Percentiles rank a stretch among this genome's conserved stretches.
phyloP scores from a whole-genome alignment of 805 yeast species.

The Lachancea fermentati region DNA sequence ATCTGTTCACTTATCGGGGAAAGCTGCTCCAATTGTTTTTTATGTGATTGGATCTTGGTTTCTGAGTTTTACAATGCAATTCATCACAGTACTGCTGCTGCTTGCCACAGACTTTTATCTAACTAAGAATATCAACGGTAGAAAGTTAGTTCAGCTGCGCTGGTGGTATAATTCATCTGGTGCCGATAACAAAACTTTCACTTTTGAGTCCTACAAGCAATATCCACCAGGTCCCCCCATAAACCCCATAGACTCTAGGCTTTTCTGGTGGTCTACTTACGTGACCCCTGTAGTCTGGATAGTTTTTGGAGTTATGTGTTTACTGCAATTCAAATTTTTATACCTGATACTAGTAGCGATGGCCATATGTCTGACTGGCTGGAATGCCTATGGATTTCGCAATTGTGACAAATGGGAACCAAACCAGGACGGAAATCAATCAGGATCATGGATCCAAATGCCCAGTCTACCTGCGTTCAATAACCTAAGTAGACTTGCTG shows the following conservation, averaged over 20 bases:
- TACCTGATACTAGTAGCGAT: conserved; percentile 58
- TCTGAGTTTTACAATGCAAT: conserved; percentile 40
- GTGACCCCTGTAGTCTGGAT: conserved; percentile 72
- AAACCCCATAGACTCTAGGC: conserved; percentile 86
- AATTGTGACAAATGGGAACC: conserved; percentile 85
- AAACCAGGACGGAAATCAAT: conserved; percentile 5
- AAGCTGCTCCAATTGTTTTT: conserved; percentile 29
- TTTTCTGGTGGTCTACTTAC: conserved; percentile 81
- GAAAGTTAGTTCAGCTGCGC: conserved; percentile 82
- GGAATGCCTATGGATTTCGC: conserved; percentile 86
- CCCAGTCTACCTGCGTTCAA: conserved; percentile 24
- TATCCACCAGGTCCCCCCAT: conserved; percentile 45
- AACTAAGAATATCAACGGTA: conserved; percentile 83
- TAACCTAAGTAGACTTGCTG: conserved; percentile 21
- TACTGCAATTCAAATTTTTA: conserved; percentile 69
- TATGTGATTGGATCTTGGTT: conserved; percentile 30
- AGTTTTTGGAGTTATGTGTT: conserved; percentile 66
- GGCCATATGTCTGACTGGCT: conserved; percentile 65
- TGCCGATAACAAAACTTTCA: conserved; percentile 22
- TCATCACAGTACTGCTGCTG: conserved; percentile 69
- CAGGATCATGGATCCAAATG: conserved; percentile 26
- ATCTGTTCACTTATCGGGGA: conserved; percentile 27
- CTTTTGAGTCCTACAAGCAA: conserved; percentile 32
- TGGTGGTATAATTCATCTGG: conserved; percentile 90
- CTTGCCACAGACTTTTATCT: conserved; percentile 92